Evolutionary conservation across 2,329 filamentous ascomycete species (phyloP), one percentile per base, ranked within the genome.

Genomic region (Ophiostoma montium): DNA sequence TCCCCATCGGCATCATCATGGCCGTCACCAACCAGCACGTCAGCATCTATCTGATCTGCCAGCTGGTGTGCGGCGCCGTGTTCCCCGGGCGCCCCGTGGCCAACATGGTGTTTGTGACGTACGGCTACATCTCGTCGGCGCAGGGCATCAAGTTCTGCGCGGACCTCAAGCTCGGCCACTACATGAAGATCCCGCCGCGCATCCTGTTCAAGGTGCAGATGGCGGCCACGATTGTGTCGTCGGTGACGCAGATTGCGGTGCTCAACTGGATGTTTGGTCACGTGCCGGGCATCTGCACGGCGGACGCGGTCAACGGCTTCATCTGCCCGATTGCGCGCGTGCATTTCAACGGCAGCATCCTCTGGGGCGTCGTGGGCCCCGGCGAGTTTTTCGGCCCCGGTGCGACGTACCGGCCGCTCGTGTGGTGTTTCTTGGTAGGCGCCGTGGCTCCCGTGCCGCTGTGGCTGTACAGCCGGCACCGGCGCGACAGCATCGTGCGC

Each of bases 91-190:
- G 84, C 1, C 87, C 87, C 1, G 85, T 94, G 11, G 87, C 86
- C 46, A 92, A 94, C 63, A 94, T 94, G 87, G 85, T 94, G 33
- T 94, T 94, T 58, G 86, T 90, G 44, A 92, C 86, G 0, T 94
- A 92, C 61, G 86, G 86, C 53, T 94, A 92, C 64, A 92, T 92
- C 60, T 88, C 84, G 5, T 89, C 84, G 0, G 84, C 86, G 0
- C 87, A 94, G 66, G 87, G 87, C 27, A 83, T 94, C 62, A 92
- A 94, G 61, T 94, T 94, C 61, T 83, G 85, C 1, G 82, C 84
- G 2, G 87, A 94, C 62, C 72, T 94, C 46, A 94, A 94, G 64
- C 75, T 94, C 0, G 87, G 84, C 12, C 84, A 89, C 60, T 89
- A 90, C 65, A 88, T 89, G 83, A 88, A 89, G 63, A 85, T 90